These are phyloP conservation scores for Beauveria sp. DNA, from an alignment of 2,329 filamentous ascomycete genomes.

Conservation along the genomic window DNA sequence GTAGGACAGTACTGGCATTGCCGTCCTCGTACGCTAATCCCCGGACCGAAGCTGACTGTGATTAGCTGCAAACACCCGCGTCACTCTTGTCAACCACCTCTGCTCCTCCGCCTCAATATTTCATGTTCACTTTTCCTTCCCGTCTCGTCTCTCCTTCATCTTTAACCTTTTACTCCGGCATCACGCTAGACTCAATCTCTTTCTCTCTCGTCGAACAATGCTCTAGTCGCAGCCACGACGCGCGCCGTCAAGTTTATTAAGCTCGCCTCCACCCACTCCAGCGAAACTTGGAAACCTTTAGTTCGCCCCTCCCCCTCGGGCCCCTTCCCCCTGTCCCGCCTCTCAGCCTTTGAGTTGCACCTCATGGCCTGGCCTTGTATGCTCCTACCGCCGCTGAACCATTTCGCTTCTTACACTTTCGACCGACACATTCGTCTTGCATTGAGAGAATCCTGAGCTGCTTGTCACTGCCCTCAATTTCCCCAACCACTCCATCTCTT, in stretches of 20 bases:
- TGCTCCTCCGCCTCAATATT: background rate
- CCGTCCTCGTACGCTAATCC: background rate
- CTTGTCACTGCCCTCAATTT: background rate
- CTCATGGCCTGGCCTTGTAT: conserved; percentile 5
- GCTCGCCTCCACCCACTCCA: conserved; percentile 5
- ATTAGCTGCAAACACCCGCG: conserved; percentile 3
- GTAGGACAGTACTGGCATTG: background rate
- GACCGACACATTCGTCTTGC: background rate
- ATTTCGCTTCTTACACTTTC: conserved; percentile 6
- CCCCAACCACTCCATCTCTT: background rate
- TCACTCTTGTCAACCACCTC: background rate
- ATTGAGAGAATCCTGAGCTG: background rate
- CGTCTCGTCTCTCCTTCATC: background rate
- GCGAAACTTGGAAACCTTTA: conserved; percentile 10
- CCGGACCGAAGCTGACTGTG: background rate
- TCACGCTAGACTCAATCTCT: background rate
- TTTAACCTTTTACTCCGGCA: background rate
- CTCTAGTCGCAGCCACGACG: conserved; percentile 1
- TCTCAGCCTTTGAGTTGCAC: conserved; percentile 8
- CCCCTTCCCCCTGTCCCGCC: conserved; percentile 8
- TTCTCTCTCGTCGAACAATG: background rate
- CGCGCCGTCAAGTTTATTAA: conserved; percentile 4
- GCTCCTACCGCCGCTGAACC: background rate
- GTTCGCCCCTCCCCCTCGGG: conserved; percentile 10
- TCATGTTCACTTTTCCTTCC: background rate